Evolutionary conservation across 2,329 filamentous ascomycete genomes (phyloP), one percentile per base, ranked within the genome.

Genomic region (Arthrobotrys musiformis): DNA sequence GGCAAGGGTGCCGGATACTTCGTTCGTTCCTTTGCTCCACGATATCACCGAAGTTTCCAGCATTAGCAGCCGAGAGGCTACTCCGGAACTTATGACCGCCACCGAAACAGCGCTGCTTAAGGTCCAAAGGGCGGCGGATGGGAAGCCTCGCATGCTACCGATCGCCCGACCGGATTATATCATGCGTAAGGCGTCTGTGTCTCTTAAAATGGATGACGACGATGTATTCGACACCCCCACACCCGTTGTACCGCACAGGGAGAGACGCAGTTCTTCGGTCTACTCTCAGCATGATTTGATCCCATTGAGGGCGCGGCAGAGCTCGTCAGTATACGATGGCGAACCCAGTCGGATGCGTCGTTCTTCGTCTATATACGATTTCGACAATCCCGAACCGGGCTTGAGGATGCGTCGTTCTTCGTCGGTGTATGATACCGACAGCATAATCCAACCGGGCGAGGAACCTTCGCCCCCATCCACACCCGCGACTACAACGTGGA

Each of bases 1-100:
- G 37, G 46, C 48, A 1, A 56, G 63, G 56, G 13, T 26, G 7
- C 17, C 46, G 17, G 63, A 63, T 56, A 54, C 40, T 4, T 42
- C 52, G 19, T 70, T 40, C 19, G 40, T 66, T 4, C 72, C 72
- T 0, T 26, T 69, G 15, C 60, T 70, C 11, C 64, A 70, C 26
- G 64, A 76, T 52, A 69, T 69, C 70, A 46, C 63, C 7, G 72
- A 76, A 30, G 72, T 76, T 15, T 70, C 72, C 15, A 76, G 64
- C 9, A 50, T 64, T 19, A 64, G 56, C 28, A 76, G 64, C 30
- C 37, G 64, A 6, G 50, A 50, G 11, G 28, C 26, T 7, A 70
- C 64, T 1, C 63, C 63, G 2, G 64, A 64, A 11, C 13, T 69
- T 30, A 64, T 63, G 58, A 75, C 63, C 0, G 72, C 60, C 2